A percentile compares a stretch with the other conserved stretches of the same genome.
Evolutionary conservation across 2,329 filamentous ascomycete species (phyloP).

Genomic region (Penicillium capsulatum): DNA sequence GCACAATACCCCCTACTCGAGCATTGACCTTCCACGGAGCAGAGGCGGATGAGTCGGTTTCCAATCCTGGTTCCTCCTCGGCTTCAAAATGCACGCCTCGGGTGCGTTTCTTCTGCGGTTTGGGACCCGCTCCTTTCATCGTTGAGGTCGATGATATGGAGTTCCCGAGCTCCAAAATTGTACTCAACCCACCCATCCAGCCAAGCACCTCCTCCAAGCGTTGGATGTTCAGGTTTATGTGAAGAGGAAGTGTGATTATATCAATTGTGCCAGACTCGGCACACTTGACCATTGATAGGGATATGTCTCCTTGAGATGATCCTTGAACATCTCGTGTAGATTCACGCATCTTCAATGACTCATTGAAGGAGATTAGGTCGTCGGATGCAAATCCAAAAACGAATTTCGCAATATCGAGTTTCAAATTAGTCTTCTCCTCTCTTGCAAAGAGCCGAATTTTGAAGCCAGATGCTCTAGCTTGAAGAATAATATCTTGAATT

Average conservation of each 20-base stretch:
- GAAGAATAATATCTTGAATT: slow-evolving; percentile 34
- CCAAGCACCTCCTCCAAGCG: slow-evolving; percentile 79
- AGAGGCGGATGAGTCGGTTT: slow-evolving; percentile 13
- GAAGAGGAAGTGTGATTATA: slow-evolving; percentile 71
- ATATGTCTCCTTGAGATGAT: slow-evolving; percentile 38
- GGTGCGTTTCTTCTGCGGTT: slow-evolving; percentile 30
- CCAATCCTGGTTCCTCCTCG: slow-evolving; percentile 27
- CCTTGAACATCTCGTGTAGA: slow-evolving; percentile 41
- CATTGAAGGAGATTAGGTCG: slow-evolving; percentile 51
- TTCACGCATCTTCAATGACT: slow-evolving; percentile 45
- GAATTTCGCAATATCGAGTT: slow-evolving; percentile 41
- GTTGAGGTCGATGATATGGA: slow-evolving; percentile 75
- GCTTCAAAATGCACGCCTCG: slow-evolving; percentile 58
- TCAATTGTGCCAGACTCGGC: slow-evolving; percentile 46
- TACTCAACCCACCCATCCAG: slow-evolving; percentile 87
- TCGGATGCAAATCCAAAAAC: slow-evolving; percentile 47
- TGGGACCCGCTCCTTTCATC: slow-evolving; percentile 32
- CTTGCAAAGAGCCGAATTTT: slow-evolving; percentile 22
- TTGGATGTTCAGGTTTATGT: slow-evolving; percentile 71
- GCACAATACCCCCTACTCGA: slow-evolving; percentile 69
- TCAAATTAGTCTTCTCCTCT: slow-evolving; percentile 24
- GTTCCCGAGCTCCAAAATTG: slow-evolving; percentile 80
- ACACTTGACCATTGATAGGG: slow-evolving; percentile 34
- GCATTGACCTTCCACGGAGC: slow-evolving; percentile 63
- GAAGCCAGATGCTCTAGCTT: slow-evolving; percentile 25